Conservation (phyloP, 2,329 filamentous ascomycete species). For the Beauveria medogensis region DNA sequence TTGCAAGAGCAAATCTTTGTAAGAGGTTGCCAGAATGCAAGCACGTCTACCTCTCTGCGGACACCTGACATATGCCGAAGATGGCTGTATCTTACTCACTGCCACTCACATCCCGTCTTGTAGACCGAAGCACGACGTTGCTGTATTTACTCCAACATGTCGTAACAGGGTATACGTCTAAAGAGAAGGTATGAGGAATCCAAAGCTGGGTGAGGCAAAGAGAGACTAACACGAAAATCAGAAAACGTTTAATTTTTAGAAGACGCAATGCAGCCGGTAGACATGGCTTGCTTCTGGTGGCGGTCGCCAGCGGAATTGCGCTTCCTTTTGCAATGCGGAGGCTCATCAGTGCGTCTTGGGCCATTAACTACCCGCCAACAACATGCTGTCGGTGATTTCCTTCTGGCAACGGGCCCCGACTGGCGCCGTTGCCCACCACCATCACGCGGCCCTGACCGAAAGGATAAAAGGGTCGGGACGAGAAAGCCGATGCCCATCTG, state of each 20-base stretch:
- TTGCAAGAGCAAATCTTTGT: not conserved
- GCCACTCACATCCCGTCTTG: not conserved
- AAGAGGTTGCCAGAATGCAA: not conserved
- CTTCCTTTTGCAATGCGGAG: not conserved
- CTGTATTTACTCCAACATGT: not conserved
- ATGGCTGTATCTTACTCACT: not conserved
- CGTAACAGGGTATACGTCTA: not conserved
- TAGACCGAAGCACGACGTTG: conserved; percentile 3
- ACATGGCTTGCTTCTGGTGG: not conserved
- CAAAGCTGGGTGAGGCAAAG: not conserved
- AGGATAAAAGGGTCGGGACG: not conserved
- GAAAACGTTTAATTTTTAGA: not conserved
- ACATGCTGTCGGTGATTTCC: not conserved
- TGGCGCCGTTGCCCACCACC: not conserved
- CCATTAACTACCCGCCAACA: not conserved
- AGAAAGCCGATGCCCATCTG: not conserved
- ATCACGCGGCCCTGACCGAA: not conserved
- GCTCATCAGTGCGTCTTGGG: not conserved
- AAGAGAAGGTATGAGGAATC: not conserved
- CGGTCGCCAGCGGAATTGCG: not conserved
- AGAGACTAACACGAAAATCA: not conserved
- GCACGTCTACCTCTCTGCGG: not conserved
- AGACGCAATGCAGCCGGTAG: not conserved
- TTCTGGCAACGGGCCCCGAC: not conserved
- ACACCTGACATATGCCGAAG: not conserved